phyloP scores from a whole-genome alignment of 2,329 filamentous ascomycete genomes.

The Emydomyces testavorans region DNA sequence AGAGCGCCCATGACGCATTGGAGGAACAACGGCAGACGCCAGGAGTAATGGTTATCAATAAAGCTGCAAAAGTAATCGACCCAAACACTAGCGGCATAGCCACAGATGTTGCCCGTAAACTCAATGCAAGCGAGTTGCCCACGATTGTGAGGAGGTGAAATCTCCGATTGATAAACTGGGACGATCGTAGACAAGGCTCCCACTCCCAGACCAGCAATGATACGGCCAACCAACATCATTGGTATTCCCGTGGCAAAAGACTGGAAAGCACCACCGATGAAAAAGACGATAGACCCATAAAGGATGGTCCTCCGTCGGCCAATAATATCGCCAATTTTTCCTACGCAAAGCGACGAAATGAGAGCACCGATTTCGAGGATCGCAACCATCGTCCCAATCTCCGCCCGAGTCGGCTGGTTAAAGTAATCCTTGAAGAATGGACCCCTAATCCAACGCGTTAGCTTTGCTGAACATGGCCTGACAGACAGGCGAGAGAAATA shows the following conservation, averaged over 20 bases:
- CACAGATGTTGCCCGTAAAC: constrained; percentile 92
- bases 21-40: constrained; percentile 80
- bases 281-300: constrained; percentile 84
- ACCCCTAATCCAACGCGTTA: constrained; percentile 41
- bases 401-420: constrained; percentile 69
- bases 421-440: constrained; percentile 86
- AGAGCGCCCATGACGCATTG: constrained; percentile 90
- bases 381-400: constrained; percentile 94
- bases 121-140: constrained; percentile 95
- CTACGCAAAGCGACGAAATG: constrained; percentile 75
- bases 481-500: background rate
- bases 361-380: constrained; percentile 92
- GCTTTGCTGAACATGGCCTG: background rate
- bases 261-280: constrained; percentile 72
- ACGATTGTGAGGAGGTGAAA: constrained; percentile 89
- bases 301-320: constrained; percentile 82
- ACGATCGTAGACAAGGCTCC: constrained; percentile 86
- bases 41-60: constrained; percentile 74
- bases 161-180: constrained; percentile 87
- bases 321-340: constrained; percentile 80
- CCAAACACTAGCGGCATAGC: constrained; percentile 94
- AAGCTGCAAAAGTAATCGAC: constrained; percentile 95
- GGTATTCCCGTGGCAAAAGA: constrained; percentile 69
- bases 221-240: constrained; percentile 76
- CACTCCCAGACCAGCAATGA: constrained; percentile 74